phyloP scores from a whole-genome alignment of 176 grass and related monocot genomes.

The Zizania latifolia region DNA sequence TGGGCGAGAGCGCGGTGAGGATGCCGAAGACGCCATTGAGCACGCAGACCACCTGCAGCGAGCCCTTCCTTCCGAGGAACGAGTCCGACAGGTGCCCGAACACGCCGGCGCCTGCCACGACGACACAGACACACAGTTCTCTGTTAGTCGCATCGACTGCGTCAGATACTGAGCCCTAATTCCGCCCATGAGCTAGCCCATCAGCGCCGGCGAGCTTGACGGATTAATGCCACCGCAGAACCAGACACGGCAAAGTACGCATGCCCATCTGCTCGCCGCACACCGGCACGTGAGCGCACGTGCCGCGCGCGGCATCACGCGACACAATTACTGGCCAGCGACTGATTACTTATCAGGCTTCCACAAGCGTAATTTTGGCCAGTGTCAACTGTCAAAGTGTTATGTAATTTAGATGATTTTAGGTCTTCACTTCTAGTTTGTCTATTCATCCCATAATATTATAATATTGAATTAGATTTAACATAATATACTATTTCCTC shows the following conservation, averaged over 20 bases:
- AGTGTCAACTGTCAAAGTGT: too few relatives aligned
- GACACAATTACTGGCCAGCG: not conserved
- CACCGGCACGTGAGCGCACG: not conserved
- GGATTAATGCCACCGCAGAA: not conserved
- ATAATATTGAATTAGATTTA: too few relatives aligned
- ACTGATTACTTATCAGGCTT: not conserved
- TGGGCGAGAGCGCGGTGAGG: slow-evolving; percentile 51
- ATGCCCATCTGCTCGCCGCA: too few relatives aligned
- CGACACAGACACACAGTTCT: too few relatives aligned
- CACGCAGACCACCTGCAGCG: slow-evolving; percentile 45
- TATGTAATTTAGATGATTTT: not conserved
- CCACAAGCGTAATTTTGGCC: too few relatives aligned
- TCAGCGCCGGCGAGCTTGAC: not conserved
- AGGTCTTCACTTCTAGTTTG: not conserved
- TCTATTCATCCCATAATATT: too few relatives aligned
- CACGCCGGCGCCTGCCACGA: slow-evolving; percentile 52
- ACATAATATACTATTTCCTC: too few relatives aligned
- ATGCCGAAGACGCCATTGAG: slow-evolving; percentile 74
- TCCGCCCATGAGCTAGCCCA: not conserved
- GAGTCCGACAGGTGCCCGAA: slow-evolving; percentile 89
- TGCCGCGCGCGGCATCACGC: not conserved
- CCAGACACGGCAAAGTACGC: too few relatives aligned
- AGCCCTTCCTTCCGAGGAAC: slow-evolving; percentile 60
- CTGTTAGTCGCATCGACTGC: not conserved
- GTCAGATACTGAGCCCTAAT: not conserved